Percentiles rank a stretch among this genome's conserved stretches.
These are phyloP conservation scores for Lactarius evosmus DNA, from an alignment of 768 basidiomycete genomes.

Conservation along the genomic window DNA sequence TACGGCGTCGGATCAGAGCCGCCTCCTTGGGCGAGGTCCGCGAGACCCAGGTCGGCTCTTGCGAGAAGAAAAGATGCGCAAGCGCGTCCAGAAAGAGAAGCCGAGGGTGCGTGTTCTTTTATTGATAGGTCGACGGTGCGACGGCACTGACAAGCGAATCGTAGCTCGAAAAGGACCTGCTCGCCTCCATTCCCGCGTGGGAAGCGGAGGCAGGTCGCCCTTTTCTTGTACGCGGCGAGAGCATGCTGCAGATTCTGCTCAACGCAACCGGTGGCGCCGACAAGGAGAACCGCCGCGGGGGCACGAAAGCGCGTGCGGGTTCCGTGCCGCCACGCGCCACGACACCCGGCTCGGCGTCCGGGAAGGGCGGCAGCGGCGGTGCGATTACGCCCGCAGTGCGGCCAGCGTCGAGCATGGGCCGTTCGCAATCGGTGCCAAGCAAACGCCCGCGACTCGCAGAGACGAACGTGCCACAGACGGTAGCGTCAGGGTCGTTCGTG, in stretches of 20 bases:
- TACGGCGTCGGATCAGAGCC: conserved; percentile 74
- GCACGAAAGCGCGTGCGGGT: conserved; percentile 41
- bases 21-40: conserved; percentile 75
- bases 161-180: conserved; percentile 86
- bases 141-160: background rate
- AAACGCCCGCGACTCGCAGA: conserved; percentile 62
- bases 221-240: conserved; percentile 83
- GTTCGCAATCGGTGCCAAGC: conserved; percentile 49
- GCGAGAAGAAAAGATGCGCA: conserved; percentile 96
- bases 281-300: conserved; percentile 63
- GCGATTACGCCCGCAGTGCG: conserved; percentile 64
- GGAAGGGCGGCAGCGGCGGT: conserved; percentile 31
- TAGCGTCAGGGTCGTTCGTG: conserved; percentile 35
- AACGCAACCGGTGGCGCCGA: conserved; percentile 61
- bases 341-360: conserved; percentile 44
- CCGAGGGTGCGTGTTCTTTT: conserved; percentile 62
- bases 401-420: conserved; percentile 44
- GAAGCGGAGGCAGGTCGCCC: conserved; percentile 68
- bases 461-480: conserved; percentile 32
- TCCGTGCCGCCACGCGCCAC: conserved; percentile 61
- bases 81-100: conserved; percentile 88
- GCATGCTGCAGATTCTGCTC: conserved; percentile 75
- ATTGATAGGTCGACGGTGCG: background rate
- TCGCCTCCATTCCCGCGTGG: conserved; percentile 78
- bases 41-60: conserved; percentile 83